These are phyloP conservation scores for Novymonas esmeraldas DNA, from an alignment of 208 protist species.

Conservation along the genomic window DNA sequence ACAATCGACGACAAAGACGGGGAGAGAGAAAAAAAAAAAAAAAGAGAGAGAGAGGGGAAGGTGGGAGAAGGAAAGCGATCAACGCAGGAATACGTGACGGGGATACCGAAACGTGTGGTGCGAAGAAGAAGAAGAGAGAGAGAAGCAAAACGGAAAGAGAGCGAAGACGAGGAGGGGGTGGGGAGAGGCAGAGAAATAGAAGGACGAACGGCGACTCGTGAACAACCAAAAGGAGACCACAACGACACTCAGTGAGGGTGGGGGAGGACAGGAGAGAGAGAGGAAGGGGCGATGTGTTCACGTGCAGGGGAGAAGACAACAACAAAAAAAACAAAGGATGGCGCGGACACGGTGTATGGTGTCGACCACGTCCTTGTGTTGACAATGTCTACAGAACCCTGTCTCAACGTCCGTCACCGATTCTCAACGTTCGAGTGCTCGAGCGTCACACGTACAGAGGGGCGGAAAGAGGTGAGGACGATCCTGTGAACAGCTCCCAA, in stretches of 20 bases:
- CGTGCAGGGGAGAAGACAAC: too few species aligned
- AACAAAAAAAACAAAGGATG: background rate
- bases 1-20: background rate
- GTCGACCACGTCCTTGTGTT: background rate
- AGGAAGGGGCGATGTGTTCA: background rate
- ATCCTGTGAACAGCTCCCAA: too few species aligned
- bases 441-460: too few species aligned
- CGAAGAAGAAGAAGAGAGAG: background rate
- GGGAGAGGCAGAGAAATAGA: background rate
- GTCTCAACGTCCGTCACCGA: too few species aligned
- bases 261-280: conserved; percentile 1
- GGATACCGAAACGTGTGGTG: background rate
- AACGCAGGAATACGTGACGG: background rate
- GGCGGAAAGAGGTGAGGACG: too few species aligned
- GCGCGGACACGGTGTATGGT: background rate
- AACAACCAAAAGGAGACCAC: too few species aligned
- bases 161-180: background rate
- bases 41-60: background rate
- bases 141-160: background rate
- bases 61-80: background rate
- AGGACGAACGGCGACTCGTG: background rate
- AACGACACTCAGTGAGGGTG: too few species aligned
- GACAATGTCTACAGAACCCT: too few species aligned
- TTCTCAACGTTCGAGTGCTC: too few species aligned
- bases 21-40: background rate